A percentile compares a stretch with the other conserved stretches of the same genome.
These are phyloP conservation scores for Hortiboletus campestris DNA, from an alignment of 768 basidiomycete species.

Conservation along the genomic window DNA sequence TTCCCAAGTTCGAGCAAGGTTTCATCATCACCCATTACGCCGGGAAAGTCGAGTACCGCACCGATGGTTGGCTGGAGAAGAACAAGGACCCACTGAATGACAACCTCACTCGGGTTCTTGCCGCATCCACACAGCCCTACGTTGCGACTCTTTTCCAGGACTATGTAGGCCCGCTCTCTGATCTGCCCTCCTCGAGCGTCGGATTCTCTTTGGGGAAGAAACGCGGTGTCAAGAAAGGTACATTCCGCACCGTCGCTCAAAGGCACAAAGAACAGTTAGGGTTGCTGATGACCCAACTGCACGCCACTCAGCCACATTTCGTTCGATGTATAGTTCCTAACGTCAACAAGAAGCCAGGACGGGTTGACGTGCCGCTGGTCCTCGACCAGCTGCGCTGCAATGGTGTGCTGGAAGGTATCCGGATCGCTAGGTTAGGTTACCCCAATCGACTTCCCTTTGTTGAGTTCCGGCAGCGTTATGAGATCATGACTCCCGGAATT, in stretches of 20 bases:
- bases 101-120: constrained; percentile 86
- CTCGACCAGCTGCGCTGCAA: constrained; percentile 97
- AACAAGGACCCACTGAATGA: constrained; percentile 99
- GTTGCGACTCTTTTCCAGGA: constrained; percentile 85
- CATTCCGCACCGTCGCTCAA: constrained; percentile 94
- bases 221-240: constrained; percentile 86
- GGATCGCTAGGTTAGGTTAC: constrained; percentile 95
- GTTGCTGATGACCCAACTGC: constrained; percentile 87
- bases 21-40: constrained; percentile 97
- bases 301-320: constrained; percentile 96
- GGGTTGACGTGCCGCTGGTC: constrained; percentile 91
- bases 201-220: constrained; percentile 54
- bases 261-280: constrained; percentile 94
- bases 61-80: constrained; percentile 97
- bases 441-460: constrained; percentile 96
- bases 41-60: constrained; percentile 93
- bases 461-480: constrained; percentile 96
- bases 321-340: constrained; percentile 98
- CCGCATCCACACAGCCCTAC: constrained; percentile 77
- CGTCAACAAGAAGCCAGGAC: constrained; percentile 82
- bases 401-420: constrained; percentile 97
- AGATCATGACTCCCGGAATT: constrained; percentile 90
- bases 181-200: constrained; percentile 34
- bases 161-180: constrained; percentile 49
- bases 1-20: constrained; percentile 87